Conservation (phyloP, 2,329 filamentous ascomycete species). For the Venturia asperata region DNA sequence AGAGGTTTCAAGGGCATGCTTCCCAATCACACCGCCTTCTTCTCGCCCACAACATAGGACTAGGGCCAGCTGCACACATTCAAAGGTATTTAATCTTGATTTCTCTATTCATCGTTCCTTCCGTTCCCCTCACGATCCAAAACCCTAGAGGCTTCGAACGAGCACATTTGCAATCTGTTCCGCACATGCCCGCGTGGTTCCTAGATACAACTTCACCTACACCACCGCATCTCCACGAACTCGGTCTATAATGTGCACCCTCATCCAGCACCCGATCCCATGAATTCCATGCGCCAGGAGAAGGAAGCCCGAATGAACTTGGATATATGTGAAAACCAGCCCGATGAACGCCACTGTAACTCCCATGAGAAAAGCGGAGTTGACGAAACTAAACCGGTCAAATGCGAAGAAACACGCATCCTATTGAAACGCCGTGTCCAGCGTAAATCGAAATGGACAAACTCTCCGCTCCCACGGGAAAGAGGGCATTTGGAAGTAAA, state of each 20-base stretch:
- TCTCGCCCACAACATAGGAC: no score
- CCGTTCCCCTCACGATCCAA: background rate
- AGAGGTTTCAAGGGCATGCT: no score
- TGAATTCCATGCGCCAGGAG: background rate
- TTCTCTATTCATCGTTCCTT: background rate
- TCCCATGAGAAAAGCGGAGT: background rate
- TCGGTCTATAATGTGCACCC: background rate
- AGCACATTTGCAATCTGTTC: slow-evolving; percentile 12
- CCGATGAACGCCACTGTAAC: background rate
- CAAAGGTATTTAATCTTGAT: slow-evolving; percentile 5
- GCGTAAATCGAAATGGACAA: background rate
- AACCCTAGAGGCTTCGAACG: slow-evolving; percentile 6
- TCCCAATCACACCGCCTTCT: no score
- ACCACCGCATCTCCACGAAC: no score
- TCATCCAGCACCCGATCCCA: background rate
- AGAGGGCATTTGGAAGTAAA: background rate
- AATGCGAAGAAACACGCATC: background rate
- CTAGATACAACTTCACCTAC: background rate
- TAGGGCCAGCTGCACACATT: background rate
- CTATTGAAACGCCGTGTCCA: background rate
- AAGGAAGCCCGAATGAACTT: background rate
- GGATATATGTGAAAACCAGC: background rate
- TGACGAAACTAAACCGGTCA: background rate
- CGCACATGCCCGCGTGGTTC: background rate
- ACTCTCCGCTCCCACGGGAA: background rate